Evolutionary conservation across 2,329 filamentous ascomycete genomes (phyloP), one percentile per base, ranked within the genome.

Genomic region (Aspergillus sp.): DNA sequence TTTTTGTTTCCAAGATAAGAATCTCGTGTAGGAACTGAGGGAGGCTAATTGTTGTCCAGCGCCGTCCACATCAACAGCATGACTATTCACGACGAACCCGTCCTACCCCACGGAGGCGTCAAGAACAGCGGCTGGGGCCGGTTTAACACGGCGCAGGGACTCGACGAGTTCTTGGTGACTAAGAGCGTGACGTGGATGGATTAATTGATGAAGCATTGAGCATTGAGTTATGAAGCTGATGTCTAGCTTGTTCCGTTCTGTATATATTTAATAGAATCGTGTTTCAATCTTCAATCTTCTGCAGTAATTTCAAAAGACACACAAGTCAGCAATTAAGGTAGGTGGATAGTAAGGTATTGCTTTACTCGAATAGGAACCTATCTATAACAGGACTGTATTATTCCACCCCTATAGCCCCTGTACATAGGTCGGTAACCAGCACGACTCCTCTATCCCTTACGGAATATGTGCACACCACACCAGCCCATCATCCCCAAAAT

Each of bases 1-100:
- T 20, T 20, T 20, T 20, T 20, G 20, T 20, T 20, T 20, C 20
- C 20, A 20, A 20, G 20, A 20, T 20, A 20, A 20, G 20, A 20
- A 20, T 20, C 32, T 14, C 20, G 11, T 3, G 9, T 9, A 20
- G 18, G 26, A 2, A 22, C 22, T 10, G 11, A 4, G 24, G 3
- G 24, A 24, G 32, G 42, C 59, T 61, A 31, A 46, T 55, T 16
- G 12, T 10, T 52, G 16, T 39, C 16, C 47, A 75, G 73, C 10
- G 73, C 73, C 1, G 85, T 88, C 18, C 87, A 89, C 65, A 86
- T 89, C 65, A 90, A 89, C 69, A 78, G 78, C 55, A 87, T 87
- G 82, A 86, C 81, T 0, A 78, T 89, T 5, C 86, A 89, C 64
- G 86, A 89, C 65, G 86, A 89, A 72, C 73, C 81, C 5, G 77